phyloP scores from a whole-genome alignment of 1,284 basidiomycete species.

The Laetiporus sulphureus region DNA sequence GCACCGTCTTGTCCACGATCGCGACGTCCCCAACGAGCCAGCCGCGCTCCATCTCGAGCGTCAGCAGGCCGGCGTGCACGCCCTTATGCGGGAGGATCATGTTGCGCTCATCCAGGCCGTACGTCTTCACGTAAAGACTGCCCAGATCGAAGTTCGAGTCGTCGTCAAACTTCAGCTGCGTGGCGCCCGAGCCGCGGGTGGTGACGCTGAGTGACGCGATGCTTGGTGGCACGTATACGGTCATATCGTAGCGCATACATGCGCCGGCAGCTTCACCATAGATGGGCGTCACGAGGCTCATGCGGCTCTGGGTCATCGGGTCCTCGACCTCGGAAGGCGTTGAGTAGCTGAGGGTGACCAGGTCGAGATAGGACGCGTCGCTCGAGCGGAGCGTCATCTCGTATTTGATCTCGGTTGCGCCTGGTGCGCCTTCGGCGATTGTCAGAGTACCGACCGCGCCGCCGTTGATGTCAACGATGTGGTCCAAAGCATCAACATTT shows the following conservation, averaged over 20 bases:
- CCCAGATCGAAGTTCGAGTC: slow-evolving; percentile 36
- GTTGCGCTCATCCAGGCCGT: slow-evolving; percentile 28
- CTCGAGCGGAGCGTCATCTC: slow-evolving; percentile 40
- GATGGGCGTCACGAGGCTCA: slow-evolving; percentile 26
- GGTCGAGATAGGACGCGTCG: slow-evolving; percentile 32
- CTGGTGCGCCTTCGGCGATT: slow-evolving; percentile 35
- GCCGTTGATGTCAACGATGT: slow-evolving; percentile 41
- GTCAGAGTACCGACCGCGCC: slow-evolving; percentile 43
- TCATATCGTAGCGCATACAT: slow-evolving; percentile 52
- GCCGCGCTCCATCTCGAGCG: slow-evolving; percentile 43
- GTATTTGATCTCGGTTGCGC: slow-evolving; percentile 38
- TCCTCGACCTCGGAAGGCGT: slow-evolving; percentile 25
- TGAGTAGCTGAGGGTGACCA: slow-evolving; percentile 29
- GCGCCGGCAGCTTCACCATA: slow-evolving; percentile 15
- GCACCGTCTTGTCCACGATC: slow-evolving; percentile 33
- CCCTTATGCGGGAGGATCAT: slow-evolving; percentile 38
- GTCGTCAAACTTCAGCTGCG: slow-evolving; percentile 45
- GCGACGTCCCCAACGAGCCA: slow-evolving; percentile 54
- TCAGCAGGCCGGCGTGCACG: slow-evolving; percentile 32
- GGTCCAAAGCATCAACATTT: slow-evolving; percentile 29
- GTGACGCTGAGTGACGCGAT: slow-evolving; percentile 40
- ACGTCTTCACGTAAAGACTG: slow-evolving; percentile 38
- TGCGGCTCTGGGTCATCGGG: slow-evolving; percentile 28
- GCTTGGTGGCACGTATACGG: slow-evolving; percentile 39
- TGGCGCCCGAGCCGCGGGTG: slow-evolving; percentile 29